Percentiles rank a stretch among this genome's conserved stretches.
Evolutionary conservation across 805 yeast genomes (phyloP).

Genomic region (Diddensiella caesifluorescens): DNA sequence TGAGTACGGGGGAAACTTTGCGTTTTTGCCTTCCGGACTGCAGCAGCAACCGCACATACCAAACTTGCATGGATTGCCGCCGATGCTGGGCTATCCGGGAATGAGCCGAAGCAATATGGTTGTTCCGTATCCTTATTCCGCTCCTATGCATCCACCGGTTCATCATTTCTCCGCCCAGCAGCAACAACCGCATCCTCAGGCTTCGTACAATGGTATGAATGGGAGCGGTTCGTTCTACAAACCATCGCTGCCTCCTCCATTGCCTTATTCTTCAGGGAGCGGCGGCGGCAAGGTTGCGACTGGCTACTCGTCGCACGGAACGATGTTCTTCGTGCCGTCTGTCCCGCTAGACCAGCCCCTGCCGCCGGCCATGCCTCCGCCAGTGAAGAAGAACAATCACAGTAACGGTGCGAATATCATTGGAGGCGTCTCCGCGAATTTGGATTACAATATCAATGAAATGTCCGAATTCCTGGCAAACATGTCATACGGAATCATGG

Average conservation of each 20-base stretch:
- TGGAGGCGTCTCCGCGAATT: constrained; percentile 73
- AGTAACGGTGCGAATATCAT: constrained; percentile 23
- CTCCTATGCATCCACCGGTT: constrained; percentile 6
- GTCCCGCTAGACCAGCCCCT: constrained; percentile 17
- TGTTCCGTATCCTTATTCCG: constrained; percentile 1
- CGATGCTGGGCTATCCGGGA: constrained; percentile 1
- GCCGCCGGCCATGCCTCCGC: constrained; percentile 11
- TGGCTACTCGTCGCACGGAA: constrained; percentile 18
- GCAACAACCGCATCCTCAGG: background rate
- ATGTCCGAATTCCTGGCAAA: constrained; percentile 81
- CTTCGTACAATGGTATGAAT: constrained; percentile 2
- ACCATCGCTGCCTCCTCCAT: background rate
- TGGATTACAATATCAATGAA: constrained; percentile 71
- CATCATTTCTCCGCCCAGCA: background rate
- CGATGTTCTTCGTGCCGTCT: constrained; percentile 17
- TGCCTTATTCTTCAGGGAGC: background rate
- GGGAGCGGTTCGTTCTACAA: constrained; percentile 1
- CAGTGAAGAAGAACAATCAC: constrained; percentile 15
- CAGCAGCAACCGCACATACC: constrained; percentile 7
- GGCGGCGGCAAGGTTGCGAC: constrained; percentile 3
- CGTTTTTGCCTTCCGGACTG: constrained; percentile 10
- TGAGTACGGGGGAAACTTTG: constrained; percentile 12
- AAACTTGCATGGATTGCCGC: background rate
- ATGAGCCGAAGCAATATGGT: constrained; percentile 2
- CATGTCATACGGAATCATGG: constrained; percentile 55